These are phyloP conservation scores for Suillus subaureus DNA, from an alignment of 768 basidiomycete genomes.

Conservation along the genomic window DNA sequence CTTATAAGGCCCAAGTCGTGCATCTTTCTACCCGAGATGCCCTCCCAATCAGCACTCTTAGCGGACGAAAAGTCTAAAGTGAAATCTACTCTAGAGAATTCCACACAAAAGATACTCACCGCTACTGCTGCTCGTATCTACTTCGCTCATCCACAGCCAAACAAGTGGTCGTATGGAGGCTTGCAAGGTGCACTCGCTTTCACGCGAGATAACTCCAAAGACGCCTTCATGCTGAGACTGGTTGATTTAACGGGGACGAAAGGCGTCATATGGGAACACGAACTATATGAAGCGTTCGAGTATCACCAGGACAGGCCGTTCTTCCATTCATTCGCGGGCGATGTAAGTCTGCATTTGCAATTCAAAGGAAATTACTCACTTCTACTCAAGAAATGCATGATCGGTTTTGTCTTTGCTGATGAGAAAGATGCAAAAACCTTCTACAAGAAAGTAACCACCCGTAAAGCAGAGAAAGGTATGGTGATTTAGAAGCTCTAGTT, in stretches of 20 bases:
- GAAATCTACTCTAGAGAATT: slow-evolving; percentile 57
- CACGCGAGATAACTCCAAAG: slow-evolving; percentile 58
- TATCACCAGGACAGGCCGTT: slow-evolving; percentile 84
- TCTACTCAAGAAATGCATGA: slow-evolving; percentile 72
- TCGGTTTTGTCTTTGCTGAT: slow-evolving; percentile 88
- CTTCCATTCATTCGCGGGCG: slow-evolving; percentile 91
- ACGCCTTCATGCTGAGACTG: slow-evolving; percentile 66
- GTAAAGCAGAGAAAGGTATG: slow-evolving; percentile 64
- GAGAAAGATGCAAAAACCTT: slow-evolving; percentile 84
- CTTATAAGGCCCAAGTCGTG: slow-evolving; percentile 6
- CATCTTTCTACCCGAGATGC: slow-evolving; percentile 50
- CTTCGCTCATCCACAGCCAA: slow-evolving; percentile 78
- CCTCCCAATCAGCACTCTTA: slow-evolving; percentile 68
- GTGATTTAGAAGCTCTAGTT: slow-evolving; percentile 7
- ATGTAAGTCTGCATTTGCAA: slow-evolving; percentile 61
- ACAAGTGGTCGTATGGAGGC: slow-evolving; percentile 85
- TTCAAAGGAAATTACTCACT: slow-evolving; percentile 9
- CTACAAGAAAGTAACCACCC: slow-evolving; percentile 77
- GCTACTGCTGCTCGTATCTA: slow-evolving; percentile 90
- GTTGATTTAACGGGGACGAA: slow-evolving; percentile 85
- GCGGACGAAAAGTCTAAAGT: slow-evolving; percentile 79
- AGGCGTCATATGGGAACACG: slow-evolving; percentile 92
- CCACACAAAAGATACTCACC: slow-evolving; percentile 71
- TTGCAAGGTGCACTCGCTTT: slow-evolving; percentile 85
- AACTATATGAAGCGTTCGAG: slow-evolving; percentile 80